phyloP scores from a whole-genome alignment of 768 basidiomycete genomes.

The Termitomyces sp. region DNA sequence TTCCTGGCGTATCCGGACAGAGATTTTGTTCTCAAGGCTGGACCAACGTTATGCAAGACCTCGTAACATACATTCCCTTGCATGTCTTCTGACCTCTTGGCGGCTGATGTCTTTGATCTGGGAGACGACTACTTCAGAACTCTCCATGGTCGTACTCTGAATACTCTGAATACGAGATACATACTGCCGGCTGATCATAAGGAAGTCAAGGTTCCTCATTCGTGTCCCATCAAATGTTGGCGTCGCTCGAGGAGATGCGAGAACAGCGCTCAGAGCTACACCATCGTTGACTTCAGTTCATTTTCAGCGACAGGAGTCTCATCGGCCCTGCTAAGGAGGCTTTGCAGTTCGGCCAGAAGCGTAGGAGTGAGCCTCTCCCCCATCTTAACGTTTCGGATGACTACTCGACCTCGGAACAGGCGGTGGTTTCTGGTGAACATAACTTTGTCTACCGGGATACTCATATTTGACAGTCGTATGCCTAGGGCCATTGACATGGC shows the following conservation, averaged over 20 bases:
- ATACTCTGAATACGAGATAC: constrained; percentile 52
- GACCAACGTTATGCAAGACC: not conserved
- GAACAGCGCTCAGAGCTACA: constrained; percentile 58
- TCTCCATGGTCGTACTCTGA: constrained; percentile 52
- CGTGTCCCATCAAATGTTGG: constrained; percentile 1
- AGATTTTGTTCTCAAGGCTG: not conserved
- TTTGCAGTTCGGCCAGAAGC: constrained; percentile 46
- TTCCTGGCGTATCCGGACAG: not conserved
- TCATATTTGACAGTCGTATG: not conserved
- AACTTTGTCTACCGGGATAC: not conserved
- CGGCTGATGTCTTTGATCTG: constrained; percentile 18
- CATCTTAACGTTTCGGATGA: not conserved
- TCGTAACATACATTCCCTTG: constrained; percentile 12
- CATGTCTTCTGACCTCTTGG: constrained; percentile 20
- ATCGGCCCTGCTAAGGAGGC: constrained; percentile 61
- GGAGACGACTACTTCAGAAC: constrained; percentile 54
- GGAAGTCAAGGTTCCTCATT: constrained; percentile 46
- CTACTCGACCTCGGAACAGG: not conserved
- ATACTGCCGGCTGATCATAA: constrained; percentile 66
- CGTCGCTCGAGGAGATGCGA: constrained; percentile 4
- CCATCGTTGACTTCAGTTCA: constrained; percentile 65
- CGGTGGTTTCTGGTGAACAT: not conserved
- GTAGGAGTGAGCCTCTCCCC: not conserved
- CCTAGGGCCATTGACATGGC: constrained; percentile 70
- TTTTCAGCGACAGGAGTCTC: constrained; percentile 61